Base-by-base conservation (phyloP, 768 basidiomycete genomes). In the Baorangia bicolor region DNA sequence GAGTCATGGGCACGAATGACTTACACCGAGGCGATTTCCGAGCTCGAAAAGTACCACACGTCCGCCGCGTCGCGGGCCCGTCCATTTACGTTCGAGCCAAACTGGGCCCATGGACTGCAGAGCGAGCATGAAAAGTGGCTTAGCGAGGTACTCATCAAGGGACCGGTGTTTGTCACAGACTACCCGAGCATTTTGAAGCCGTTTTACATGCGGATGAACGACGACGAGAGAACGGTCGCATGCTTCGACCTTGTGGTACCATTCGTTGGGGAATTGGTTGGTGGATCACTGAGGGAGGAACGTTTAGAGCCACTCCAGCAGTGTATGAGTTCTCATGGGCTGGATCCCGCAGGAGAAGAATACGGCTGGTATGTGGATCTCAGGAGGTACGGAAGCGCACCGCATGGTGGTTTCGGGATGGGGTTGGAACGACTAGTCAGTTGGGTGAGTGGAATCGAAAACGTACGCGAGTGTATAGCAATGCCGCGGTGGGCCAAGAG, bases 221-320 rank as follows among this genome's bases (percentile, higher is more conserved):
- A 73, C 52, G 73, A 78, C 38, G 72, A 71, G 41, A 59, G 65
- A 57, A 88, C 92, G 0, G 93, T 92, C 4, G 92, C 88, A n/a
- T 98, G 96, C 73, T 97, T 99, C 64, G 97, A 99, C 68, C 78
- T 99, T 18, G 81, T 99, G 49, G 84, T 98, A 6, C 97, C 96
- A 0, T 74, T 81, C 23, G 74, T 94, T 2, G 96, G 96, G 5
- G 97, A 99, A 73, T 80, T 99, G 21, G 88, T 83, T 0, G 97
- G 97, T 2, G 97, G 97, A 4, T 95, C 92, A 38, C 77, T 98
- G 37, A 81, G 97, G 56, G 90, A 94, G 68, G 92, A 94, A 63
- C 78, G 91, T 37, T 54, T 73, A 35, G 79, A 79, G 12, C 64
- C 78, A 12, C 74, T 95, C 27, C 68, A 75, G 53, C 66, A 63